Evolutionary conservation across 352 stramenopile species (phyloP), one percentile per base, ranked within the genome.

Genomic region (Albugo candida): DNA sequence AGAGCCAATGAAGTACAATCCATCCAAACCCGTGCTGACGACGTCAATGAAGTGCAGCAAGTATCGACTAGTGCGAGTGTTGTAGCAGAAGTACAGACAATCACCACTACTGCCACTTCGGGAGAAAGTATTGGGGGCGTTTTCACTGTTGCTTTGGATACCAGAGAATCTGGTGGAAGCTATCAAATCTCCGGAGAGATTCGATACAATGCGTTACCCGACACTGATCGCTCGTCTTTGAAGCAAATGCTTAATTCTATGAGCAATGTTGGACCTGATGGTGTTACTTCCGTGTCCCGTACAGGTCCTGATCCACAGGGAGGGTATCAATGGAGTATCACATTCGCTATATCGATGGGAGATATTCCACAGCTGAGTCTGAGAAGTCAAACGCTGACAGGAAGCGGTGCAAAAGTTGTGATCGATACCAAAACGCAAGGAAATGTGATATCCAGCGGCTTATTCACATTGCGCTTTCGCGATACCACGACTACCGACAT

Each of bases 1-100:
- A 84, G 83, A 38, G 55, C 88, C 16, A 97, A 97, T 60, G 88
- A 96, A 58, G 71, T 97, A 36, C 88, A 97, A 65, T 89, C 66
- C 8, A 84, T 96, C 56, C 78, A 81, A 49, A 96, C 81, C 1
- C 83, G 70, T 21, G 76, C 71, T 0, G 59, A 47, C 4, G 67
- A 92, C 41, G 67, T 97, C 5, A 70, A 93, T 50, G 89, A 95
- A 52, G 67, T 95, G 20, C 88, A 97, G 59, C 54, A 78, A 38
- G 67, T 97, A 41, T 69, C 56, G 4, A 93, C 80, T 8, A 79
- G 67, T 16, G 82, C 82, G 12, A 77, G 66, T 8, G 20, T 55
- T 14, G 41, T 67, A 0, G 27, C 47, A 0, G 78, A 92, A 52
- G 69, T 87, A 38, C 77, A 93, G 61, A 75, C 81, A 11, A 82